phyloP scores from a whole-genome alignment of 331 rosid species.

The Phaseolus coccineus region DNA sequence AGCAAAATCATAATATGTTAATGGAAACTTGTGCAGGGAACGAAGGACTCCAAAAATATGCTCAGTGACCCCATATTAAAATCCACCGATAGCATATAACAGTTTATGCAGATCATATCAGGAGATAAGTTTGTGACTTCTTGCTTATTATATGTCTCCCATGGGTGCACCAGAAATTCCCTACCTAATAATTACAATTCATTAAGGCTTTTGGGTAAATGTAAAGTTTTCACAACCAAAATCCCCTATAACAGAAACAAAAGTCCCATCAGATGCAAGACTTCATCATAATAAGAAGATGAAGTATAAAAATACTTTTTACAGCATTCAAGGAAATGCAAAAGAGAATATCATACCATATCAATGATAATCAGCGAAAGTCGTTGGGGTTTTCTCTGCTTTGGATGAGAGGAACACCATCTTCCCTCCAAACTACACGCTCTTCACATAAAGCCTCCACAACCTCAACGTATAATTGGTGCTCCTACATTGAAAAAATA shows the following conservation, averaged over 20 bases:
- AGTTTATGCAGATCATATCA: background rate
- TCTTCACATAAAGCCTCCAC: constrained; percentile 72
- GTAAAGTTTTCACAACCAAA: constrained; percentile 12
- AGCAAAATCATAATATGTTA: background rate
- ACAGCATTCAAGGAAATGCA: background rate
- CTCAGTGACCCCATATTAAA: background rate
- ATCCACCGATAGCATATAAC: constrained; percentile 15
- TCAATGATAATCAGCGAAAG: constrained; percentile 40
- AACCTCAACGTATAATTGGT: constrained; percentile 70
- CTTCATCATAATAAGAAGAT: constrained; percentile 3
- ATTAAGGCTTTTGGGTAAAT: background rate
- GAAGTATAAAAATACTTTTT: constrained; percentile 6
- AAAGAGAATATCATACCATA: constrained; percentile 27
- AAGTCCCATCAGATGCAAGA: constrained; percentile 24
- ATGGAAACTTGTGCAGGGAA: background rate
- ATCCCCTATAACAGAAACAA: constrained; percentile 28
- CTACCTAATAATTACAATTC: background rate
- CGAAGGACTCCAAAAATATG: background rate
- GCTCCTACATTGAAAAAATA: constrained; percentile 61
- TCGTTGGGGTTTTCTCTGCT: constrained; percentile 75
- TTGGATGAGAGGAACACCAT: constrained; percentile 87
- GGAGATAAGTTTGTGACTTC: background rate
- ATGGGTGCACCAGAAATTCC: background rate
- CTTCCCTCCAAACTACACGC: constrained; percentile 81
- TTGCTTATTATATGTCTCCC: constrained; percentile 2